A percentile compares a stretch with the other conserved stretches of the same genome.
Evolutionary conservation across 768 basidiomycete genomes (phyloP).

Genomic region (Calocybe indica): DNA sequence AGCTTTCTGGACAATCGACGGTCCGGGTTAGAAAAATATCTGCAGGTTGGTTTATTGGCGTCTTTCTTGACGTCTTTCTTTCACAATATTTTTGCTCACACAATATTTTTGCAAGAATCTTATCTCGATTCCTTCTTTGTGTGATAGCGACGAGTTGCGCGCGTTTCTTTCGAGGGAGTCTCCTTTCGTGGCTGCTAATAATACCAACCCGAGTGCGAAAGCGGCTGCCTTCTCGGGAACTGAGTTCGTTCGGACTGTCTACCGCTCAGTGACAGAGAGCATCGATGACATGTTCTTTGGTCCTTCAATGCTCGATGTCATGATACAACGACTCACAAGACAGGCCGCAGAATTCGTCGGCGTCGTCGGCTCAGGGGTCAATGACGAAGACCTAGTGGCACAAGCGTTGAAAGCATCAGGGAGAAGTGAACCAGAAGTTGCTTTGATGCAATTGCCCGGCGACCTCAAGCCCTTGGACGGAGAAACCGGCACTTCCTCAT

Average conservation of each 20-base stretch:
- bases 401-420: conserved; percentile 73
- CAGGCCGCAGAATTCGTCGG: conserved; percentile 90
- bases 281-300: conserved; percentile 98
- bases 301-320: conserved; percentile 92
- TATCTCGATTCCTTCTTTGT: conserved; percentile 67
- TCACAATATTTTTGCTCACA: not conserved
- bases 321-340: conserved; percentile 83
- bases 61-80: conserved; percentile 1
- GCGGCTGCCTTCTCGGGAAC: conserved; percentile 55
- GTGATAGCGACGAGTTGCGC: conserved; percentile 76
- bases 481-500: conserved; percentile 83
- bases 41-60: conserved; percentile 58
- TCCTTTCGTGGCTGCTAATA: conserved; percentile 55
- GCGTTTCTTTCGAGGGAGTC: conserved; percentile 86
- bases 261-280: conserved; percentile 87
- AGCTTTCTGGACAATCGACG: conserved; percentile 82
- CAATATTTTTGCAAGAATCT: too few relatives aligned
- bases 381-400: conserved; percentile 80
- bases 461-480: conserved; percentile 80
- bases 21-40: conserved; percentile 78
- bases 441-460: conserved; percentile 66
- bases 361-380: conserved; percentile 68
- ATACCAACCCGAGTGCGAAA: conserved; percentile 23
- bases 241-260: conserved; percentile 80
- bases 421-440: conserved; percentile 58